Base-by-base conservation (phyloP, 2,329 filamentous ascomycete genomes). In the Cytospora piceicola region DNA sequence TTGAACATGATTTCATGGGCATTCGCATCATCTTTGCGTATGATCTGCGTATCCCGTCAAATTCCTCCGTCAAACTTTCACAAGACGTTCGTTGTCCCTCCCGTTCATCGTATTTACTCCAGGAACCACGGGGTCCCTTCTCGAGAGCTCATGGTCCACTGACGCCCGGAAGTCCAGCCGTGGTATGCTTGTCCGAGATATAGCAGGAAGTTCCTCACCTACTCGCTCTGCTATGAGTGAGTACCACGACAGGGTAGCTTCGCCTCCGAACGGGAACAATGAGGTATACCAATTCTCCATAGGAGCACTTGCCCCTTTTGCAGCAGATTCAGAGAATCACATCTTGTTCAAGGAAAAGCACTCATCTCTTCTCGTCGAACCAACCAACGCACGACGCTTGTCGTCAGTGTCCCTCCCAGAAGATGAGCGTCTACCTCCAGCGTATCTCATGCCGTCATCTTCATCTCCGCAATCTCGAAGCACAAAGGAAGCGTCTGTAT, bases 401-500 rank as follows among this genome's bases (percentile, higher is more conserved):
- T 58, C 65, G 8, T 51, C 27, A 9, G 30, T 3, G 11, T 12
- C 63, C 29, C 66, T 9, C 17, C 30, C 20, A 2, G 49, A 39
- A 20, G 24, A 62, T 27, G 20, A 15, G 6, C 58, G 12, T 9
- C 12, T 42, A 54, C 34, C n/a, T 17, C 53, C 27, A 34, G 22
- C 30, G 11, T 52, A 54, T 30, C 9, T 27, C 20, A 30, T 29
- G 24, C 6, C 53, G 27, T 20, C 27, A 27, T 34, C 46, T 27
- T 46, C 56, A 17, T 8, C 14, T 17, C 17, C 20, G 17, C 27
- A 22, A 4, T 22, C 20, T 55, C 22, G 11, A 29, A 30, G 27
- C 6, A 6, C 42, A 39, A 62, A 17, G 32, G 65, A 39, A 39
- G 46, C 55, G 17, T 15, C 27, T 3, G 46, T 69, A 69, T 4